Conservation (phyloP, 495 filamentous ascomycete species). For the Tuber microsphaerosporum region DNA sequence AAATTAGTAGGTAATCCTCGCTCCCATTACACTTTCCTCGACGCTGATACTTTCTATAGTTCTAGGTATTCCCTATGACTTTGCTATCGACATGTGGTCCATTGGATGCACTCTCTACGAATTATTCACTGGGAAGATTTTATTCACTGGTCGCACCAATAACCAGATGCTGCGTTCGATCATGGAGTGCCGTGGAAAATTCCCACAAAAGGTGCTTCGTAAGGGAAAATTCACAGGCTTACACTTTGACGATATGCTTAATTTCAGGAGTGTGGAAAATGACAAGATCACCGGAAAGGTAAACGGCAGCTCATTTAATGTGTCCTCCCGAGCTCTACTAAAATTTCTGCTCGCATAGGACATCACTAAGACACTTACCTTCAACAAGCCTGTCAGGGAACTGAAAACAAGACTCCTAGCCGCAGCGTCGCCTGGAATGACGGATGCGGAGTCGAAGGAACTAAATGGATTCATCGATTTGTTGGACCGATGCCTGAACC, state of each 20-base stretch:
- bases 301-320: conserved; percentile 29
- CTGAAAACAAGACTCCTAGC: conserved; percentile 67
- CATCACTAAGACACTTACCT: conserved; percentile 59
- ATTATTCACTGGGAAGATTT: conserved; percentile 91
- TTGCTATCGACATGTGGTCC: conserved; percentile 93
- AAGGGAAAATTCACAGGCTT: conserved; percentile 62
- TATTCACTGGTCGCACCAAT: conserved; percentile 91
- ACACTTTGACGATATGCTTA: conserved; percentile 82
- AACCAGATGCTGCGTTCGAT: conserved; percentile 95
- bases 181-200: conserved; percentile 92
- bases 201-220: conserved; percentile 76
- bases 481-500: conserved; percentile 73
- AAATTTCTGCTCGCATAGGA: conserved; percentile 46
- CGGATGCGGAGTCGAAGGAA: conserved; percentile 68
- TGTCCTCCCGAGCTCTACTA: conserved; percentile 17
- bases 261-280: conserved; percentile 78
- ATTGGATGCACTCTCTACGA: conserved; percentile 96
- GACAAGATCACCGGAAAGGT: conserved; percentile 80
- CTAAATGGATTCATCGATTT: conserved; percentile 75
- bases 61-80: conserved; percentile 87
- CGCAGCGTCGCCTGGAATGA: conserved; percentile 60
- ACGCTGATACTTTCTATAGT: conserved; percentile 43
- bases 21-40: neutral
- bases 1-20: conserved; percentile 56
- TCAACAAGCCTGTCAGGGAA: conserved; percentile 75